Conservation (phyloP, 1,139 yeast species). For the Geotrichum siamense region DNA sequence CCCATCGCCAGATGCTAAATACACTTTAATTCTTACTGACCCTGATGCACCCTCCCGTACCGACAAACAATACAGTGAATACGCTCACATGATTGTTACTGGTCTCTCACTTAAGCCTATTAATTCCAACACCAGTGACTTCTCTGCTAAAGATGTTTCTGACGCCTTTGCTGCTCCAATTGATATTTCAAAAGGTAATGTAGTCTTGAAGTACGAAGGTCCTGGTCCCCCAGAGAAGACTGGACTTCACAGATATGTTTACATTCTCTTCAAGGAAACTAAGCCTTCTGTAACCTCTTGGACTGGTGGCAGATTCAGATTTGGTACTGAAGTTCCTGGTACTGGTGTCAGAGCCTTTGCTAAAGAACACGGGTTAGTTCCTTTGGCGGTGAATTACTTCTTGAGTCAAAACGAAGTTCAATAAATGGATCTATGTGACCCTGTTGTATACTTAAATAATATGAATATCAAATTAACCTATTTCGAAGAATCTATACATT, state of each 20-base stretch:
- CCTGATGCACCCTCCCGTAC: constrained; percentile 87
- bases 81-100: constrained; percentile 65
- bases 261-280: constrained; percentile 62
- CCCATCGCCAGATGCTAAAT: constrained; percentile 41
- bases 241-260: constrained; percentile 76
- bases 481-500: too few species aligned
- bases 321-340: constrained; percentile 79
- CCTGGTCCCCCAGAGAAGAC: constrained; percentile 84
- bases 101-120: constrained; percentile 58
- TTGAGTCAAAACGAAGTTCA: constrained; percentile 57
- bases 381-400: constrained; percentile 74
- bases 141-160: constrained; percentile 22
- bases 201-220: constrained; percentile 51
- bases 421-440: too few species aligned
- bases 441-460: too few species aligned
- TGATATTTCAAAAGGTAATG: constrained; percentile 29
- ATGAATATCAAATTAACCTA: too few species aligned
- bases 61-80: constrained; percentile 86
- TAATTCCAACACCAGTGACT: constrained; percentile 34
- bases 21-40: constrained; percentile 74
- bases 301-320: constrained; percentile 59
- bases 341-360: constrained; percentile 76
- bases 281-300: constrained; percentile 30
- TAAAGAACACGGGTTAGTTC: constrained; percentile 51
- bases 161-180: constrained; percentile 32